Base-by-base conservation (phyloP, 2,329 filamentous ascomycete genomes). In the Neophaeococcomyces aloes region DNA sequence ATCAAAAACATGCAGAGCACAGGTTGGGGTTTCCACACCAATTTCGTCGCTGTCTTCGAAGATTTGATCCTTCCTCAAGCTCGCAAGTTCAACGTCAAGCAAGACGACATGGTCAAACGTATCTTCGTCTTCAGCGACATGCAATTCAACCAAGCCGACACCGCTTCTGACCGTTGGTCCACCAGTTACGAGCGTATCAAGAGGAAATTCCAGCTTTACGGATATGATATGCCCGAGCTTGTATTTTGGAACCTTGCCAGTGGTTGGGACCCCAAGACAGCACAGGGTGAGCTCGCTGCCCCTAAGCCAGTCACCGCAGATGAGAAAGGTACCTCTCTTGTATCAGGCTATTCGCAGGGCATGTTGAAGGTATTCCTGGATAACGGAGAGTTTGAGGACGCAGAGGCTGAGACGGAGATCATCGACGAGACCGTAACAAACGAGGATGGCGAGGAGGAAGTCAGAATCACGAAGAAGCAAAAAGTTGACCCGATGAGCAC, bases 121-220 rank as follows among this genome's bases (percentile, higher is more conserved):
- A 55, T 79, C 13, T 78, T 79, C 52, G 69, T 79, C 27, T 78
- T 79, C 52, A 71, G 64, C 34, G 75, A 78, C 54, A 78, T 79
- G 75, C 73, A 78, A 34, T 79, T 79, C 53, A 57, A 79, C 48
- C 0, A 45, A 0, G 67, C 67, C 1, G 42, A 48, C 27, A 39
- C 17, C 6, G n/a, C 4, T 1, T 11, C 34, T 2, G 35, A 54
- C 3, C 29, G 38, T 10, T 74, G 69, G 67, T 58, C 54, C 3
- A 68, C 67, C 0, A 71, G 69, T 2, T 75, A 68, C 53, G 66
- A 74, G 51, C 63, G 69, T 3, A 68, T 79, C 55, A 60, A 69
- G 54, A 47, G 47, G 15, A 57, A 59, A 31, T 79, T 65, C 56
- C 53, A 59, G 8, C 57, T 63, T 0, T 67, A 68, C 2, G 75